Conservation (phyloP, 2,329 filamentous ascomycete species). For the Mycocentrospora acerina region DNA sequence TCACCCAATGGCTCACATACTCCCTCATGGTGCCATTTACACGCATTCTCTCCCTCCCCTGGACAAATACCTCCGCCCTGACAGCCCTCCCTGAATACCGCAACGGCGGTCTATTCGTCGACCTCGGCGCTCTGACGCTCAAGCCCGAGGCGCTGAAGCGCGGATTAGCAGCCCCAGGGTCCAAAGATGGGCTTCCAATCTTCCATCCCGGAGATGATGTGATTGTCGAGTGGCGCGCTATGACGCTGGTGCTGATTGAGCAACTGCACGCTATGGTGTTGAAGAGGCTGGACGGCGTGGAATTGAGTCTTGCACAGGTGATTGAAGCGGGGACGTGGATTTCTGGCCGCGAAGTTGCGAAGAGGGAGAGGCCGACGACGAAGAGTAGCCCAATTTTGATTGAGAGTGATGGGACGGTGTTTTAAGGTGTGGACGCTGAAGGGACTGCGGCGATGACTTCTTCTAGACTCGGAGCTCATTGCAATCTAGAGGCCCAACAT, state of each 20-base stretch:
- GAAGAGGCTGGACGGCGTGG: constrained; percentile 66
- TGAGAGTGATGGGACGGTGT: constrained; percentile 33
- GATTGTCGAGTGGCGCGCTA: constrained; percentile 74
- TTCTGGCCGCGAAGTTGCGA: constrained; percentile 39
- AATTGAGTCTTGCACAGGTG: constrained; percentile 77
- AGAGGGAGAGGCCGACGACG: constrained; percentile 22
- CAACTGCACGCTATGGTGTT: constrained; percentile 68
- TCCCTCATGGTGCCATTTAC: constrained; percentile 92
- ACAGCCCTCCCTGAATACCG: constrained; percentile 91
- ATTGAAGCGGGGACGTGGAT: constrained; percentile 97
- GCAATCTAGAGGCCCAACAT: no score
- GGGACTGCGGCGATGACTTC: no score
- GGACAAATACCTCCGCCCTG: constrained; percentile 78
- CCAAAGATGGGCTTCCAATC: constrained; percentile 63
- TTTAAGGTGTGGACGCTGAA: constrained; percentile 9
- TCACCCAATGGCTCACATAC: constrained; percentile 93
- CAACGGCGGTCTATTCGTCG: constrained; percentile 85
- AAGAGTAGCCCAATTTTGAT: constrained; percentile 35
- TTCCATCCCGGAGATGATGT: constrained; percentile 73
- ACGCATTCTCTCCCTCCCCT: constrained; percentile 75
- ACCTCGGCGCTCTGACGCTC: constrained; percentile 76
- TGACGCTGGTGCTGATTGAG: constrained; percentile 72
- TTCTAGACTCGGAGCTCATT: no score
- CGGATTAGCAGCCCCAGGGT: constrained; percentile 65
- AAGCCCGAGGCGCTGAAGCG: constrained; percentile 67